Conservation (phyloP, 768 basidiomycete species). For the Kwoniella bestiolae region DNA sequence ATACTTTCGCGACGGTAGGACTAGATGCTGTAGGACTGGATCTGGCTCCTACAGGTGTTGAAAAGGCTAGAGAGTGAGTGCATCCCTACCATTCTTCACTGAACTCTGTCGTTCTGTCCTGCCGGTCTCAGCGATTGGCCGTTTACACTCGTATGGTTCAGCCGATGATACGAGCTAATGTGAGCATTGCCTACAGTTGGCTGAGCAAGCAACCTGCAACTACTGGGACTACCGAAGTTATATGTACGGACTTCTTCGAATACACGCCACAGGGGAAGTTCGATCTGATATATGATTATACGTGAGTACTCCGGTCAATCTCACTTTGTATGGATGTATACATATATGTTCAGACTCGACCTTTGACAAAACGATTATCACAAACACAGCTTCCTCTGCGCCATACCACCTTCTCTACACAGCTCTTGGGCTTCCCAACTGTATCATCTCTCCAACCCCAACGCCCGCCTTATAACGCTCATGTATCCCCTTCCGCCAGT, state of each 20-base stretch:
- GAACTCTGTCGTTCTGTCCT: too few species aligned
- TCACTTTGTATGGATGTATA: neutral
- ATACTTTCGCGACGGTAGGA: slow-evolving; percentile 41
- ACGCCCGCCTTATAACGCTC: slow-evolving; percentile 43
- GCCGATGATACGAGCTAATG: too few species aligned
- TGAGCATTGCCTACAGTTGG: too few species aligned
- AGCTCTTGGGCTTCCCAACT: slow-evolving; percentile 37
- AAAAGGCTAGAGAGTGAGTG: slow-evolving; percentile 39
- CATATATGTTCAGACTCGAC: neutral
- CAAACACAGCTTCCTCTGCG: slow-evolving; percentile 52
- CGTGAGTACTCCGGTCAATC: slow-evolving; percentile 33
- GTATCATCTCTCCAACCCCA: slow-evolving; percentile 20
- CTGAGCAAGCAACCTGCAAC: slow-evolving; percentile 15
- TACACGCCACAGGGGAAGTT: slow-evolving; percentile 30
- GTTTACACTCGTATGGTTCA: too few species aligned
- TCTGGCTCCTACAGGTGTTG: slow-evolving; percentile 41
- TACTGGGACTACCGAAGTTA: slow-evolving; percentile 17
- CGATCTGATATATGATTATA: slow-evolving; percentile 51
- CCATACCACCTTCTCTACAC: slow-evolving; percentile 39
- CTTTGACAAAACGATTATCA: too few species aligned
- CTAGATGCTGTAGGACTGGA: slow-evolving; percentile 45
- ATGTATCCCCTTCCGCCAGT: slow-evolving; percentile 46
- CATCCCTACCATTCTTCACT: too few species aligned
- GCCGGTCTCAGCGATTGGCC: too few species aligned
- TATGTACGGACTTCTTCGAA: slow-evolving; percentile 44